Conservation (phyloP, 2,329 filamentous ascomycete genomes). For the Fusarium mexicanum region DNA sequence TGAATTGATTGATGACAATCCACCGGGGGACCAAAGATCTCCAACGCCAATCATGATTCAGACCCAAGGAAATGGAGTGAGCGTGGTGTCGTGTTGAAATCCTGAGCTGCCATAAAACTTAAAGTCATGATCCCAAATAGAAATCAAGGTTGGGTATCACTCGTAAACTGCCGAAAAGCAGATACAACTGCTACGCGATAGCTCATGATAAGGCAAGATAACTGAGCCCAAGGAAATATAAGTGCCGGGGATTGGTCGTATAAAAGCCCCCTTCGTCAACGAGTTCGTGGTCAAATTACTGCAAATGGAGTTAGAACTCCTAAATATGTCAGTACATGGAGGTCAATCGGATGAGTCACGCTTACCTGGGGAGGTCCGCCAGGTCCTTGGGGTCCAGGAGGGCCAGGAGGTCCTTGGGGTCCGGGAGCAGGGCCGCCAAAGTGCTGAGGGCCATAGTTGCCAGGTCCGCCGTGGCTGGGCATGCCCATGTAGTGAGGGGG, state of each 20-base stretch:
- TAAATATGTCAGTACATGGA: conserved; percentile 7
- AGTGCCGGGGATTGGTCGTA: conserved; percentile 36
- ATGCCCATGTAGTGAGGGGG: conserved; percentile 65
- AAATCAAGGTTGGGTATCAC: conserved; percentile 40
- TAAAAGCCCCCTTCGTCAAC: conserved; percentile 42
- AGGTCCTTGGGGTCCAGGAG: conserved; percentile 51
- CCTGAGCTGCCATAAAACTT: conserved; percentile 47
- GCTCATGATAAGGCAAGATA: conserved; percentile 39
- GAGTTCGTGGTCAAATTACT: conserved; percentile 46
- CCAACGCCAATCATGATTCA: conserved; percentile 55
- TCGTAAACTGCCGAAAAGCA: conserved; percentile 37
- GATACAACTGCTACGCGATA: conserved; percentile 35
- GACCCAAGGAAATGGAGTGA: conserved; percentile 49
- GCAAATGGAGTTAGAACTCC: conserved; percentile 25
- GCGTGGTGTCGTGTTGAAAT: conserved; percentile 45
- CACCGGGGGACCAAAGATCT: conserved; percentile 50
- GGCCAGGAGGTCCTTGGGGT: conserved; percentile 55
- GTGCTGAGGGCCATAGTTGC: conserved; percentile 57
- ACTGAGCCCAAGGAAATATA: conserved; percentile 43
- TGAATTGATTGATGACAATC: conserved; percentile 52
- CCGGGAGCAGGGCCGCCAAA: conserved; percentile 57
- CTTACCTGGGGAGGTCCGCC: conserved; percentile 54
- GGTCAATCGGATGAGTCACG: not conserved
- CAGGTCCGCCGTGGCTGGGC: conserved; percentile 55
- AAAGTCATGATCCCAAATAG: conserved; percentile 42